A percentile compares a stretch with the other conserved stretches of the same genome.
Conservation (phyloP, 805 yeast genomes). For the Lachancea nothofagi region DNA sequence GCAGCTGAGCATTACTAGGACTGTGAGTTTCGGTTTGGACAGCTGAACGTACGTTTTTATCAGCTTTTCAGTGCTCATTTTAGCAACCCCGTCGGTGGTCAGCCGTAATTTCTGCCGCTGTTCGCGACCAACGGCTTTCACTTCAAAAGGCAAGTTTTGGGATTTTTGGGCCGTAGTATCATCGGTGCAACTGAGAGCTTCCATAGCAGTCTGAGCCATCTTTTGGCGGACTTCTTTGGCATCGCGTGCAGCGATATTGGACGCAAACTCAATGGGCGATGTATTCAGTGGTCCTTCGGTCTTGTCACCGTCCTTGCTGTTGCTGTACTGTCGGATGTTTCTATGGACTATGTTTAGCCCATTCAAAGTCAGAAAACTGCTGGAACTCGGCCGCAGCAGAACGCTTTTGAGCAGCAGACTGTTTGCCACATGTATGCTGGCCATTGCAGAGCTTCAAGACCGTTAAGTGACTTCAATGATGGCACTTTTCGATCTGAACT, state of each 20-base stretch:
- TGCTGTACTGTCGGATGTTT: background rate
- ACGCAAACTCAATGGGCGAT: conserved; percentile 36
- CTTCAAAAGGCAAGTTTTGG: conserved; percentile 46
- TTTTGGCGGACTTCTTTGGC: conserved; percentile 9
- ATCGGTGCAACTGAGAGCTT: conserved; percentile 34
- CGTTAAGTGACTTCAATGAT: background rate
- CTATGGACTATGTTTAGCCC: background rate
- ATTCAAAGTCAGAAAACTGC: background rate
- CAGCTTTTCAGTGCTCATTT: conserved; percentile 17
- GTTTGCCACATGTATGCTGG: conserved; percentile 5
- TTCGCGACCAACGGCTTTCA: conserved; percentile 37
- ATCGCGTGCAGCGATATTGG: conserved; percentile 25
- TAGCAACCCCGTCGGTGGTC: conserved; percentile 11
- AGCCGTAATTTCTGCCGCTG: conserved; percentile 14
- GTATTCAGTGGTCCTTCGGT: conserved; percentile 22
- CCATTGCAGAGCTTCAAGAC: conserved; percentile 1
- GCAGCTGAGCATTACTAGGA: conserved; percentile 82
- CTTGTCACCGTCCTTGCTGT: background rate
- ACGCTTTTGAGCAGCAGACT: background rate
- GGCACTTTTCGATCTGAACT: background rate
- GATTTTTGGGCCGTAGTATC: conserved; percentile 14
- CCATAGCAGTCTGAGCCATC: conserved; percentile 22
- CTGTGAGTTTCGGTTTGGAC: conserved; percentile 86
- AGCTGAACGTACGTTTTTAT: conserved; percentile 58
- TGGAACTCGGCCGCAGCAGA: background rate